Evolutionary conservation across 1,139 yeast genomes (phyloP).

Genomic region (Geotrichum klebahnii): DNA sequence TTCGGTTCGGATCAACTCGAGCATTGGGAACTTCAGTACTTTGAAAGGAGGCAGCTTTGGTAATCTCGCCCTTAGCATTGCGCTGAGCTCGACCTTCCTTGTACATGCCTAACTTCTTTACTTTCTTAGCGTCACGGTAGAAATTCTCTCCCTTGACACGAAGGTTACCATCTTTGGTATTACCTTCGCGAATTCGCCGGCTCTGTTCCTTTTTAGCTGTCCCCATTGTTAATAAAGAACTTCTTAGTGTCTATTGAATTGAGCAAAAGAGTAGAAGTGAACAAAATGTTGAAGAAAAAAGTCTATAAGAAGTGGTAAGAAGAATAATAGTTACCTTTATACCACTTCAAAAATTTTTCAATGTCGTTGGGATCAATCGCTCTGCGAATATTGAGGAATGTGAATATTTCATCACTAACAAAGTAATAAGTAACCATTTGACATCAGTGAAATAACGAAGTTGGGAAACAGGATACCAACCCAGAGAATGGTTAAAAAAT

Average conservation of each 20-base stretch:
- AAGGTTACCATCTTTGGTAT: constrained; percentile 80
- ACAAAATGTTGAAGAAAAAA: not conserved
- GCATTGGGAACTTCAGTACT: constrained; percentile 86
- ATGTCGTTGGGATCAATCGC: not conserved
- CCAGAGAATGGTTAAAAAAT: not conserved
- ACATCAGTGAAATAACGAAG: not conserved
- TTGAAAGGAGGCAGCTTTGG: constrained; percentile 84
- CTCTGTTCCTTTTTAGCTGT: constrained; percentile 85
- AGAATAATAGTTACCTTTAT: no score
- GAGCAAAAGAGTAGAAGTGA: not conserved
- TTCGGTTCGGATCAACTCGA: constrained; percentile 89
- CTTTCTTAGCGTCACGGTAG: constrained; percentile 87
- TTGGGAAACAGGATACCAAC: not conserved
- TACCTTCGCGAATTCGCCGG: constrained; percentile 79
- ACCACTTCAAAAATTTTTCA: not conserved
- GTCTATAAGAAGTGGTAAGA: no score
- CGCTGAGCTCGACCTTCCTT: constrained; percentile 84
- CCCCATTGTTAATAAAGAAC: constrained; percentile 56
- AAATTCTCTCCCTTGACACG: constrained; percentile 96
- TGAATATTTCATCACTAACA: not conserved
- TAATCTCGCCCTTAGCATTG: constrained; percentile 81
- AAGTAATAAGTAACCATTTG: not conserved
- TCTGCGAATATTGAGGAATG: not conserved
- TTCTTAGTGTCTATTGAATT: not conserved
- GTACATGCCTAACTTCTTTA: constrained; percentile 86